These are phyloP conservation scores for Mycena maculata DNA, from an alignment of 768 basidiomycete species.

Conservation along the genomic window DNA sequence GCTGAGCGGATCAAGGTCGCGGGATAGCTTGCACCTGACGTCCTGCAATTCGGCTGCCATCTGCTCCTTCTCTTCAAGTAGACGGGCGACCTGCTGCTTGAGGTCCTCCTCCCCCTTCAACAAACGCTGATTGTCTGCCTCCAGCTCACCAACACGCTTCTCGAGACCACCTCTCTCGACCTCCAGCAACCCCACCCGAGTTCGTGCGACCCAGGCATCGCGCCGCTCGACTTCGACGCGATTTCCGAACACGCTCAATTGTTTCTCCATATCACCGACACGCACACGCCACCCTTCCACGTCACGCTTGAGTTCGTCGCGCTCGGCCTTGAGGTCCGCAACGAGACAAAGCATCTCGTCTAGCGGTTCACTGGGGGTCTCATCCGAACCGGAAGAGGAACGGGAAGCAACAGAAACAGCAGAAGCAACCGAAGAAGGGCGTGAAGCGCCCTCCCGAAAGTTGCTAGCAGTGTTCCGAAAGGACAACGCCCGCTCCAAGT, in stretches of 20 bases:
- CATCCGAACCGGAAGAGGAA: slow-evolving; percentile 46
- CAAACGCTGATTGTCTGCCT: slow-evolving; percentile 44
- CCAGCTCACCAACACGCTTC: slow-evolving; percentile 53
- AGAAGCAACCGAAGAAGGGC: slow-evolving; percentile 64
- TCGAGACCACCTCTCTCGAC: slow-evolving; percentile 72
- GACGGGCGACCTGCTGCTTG: slow-evolving; percentile 44
- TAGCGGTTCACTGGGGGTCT: slow-evolving; percentile 60
- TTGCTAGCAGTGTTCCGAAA: slow-evolving; percentile 50
- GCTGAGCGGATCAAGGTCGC: slow-evolving; percentile 48
- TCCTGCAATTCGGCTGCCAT: slow-evolving; percentile 63
- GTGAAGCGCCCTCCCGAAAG: slow-evolving; percentile 51
- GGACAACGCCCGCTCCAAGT: slow-evolving; percentile 78
- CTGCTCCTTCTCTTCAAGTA: slow-evolving; percentile 53
- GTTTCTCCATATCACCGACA: slow-evolving; percentile 81
- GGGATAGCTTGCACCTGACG: slow-evolving; percentile 56
- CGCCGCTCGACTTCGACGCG: slow-evolving; percentile 82
- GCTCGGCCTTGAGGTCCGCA: slow-evolving; percentile 84
- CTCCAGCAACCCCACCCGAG: slow-evolving; percentile 72
- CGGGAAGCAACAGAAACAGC: slow-evolving; percentile 47
- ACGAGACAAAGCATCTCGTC: slow-evolving; percentile 85
- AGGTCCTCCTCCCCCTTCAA: slow-evolving; percentile 51
- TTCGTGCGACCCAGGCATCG: slow-evolving; percentile 88
- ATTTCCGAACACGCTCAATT: slow-evolving; percentile 70
- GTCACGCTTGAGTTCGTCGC: slow-evolving; percentile 90
- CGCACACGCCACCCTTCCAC: slow-evolving; percentile 88